Percentiles rank a stretch among this genome's conserved stretches.
phyloP scores from a whole-genome alignment of 2,329 filamentous ascomycete genomes.

The Cladophialophora yegresii region DNA sequence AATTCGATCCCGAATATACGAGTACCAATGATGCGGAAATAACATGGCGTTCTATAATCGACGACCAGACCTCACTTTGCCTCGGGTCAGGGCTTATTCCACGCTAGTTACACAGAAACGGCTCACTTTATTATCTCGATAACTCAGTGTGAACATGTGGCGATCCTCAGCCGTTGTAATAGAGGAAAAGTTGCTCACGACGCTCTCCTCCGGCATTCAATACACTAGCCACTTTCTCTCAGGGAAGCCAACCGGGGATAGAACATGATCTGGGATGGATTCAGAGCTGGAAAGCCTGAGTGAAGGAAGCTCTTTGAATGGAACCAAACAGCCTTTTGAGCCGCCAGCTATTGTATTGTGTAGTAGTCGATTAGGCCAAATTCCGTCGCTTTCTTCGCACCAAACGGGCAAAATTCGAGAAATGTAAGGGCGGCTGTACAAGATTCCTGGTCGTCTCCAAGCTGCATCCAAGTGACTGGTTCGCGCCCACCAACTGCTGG shows the following conservation, averaged over 20 bases:
- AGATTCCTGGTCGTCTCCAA: not conserved
- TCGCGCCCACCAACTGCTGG: not conserved
- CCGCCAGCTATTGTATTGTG: constrained; percentile 1
- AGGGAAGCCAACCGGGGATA: too few species aligned
- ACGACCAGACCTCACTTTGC: not conserved
- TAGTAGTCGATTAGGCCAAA: not conserved
- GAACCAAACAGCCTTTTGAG: not conserved
- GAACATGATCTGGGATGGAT: too few species aligned
- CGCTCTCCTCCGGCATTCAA: too few species aligned
- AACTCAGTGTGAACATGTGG: not conserved
- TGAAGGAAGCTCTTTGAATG: not conserved
- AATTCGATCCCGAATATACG: not conserved
- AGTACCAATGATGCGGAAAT: not conserved
- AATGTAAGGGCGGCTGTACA: not conserved
- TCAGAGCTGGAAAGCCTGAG: not conserved
- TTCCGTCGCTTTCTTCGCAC: not conserved
- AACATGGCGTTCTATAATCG: not conserved
- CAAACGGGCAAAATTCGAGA: not conserved
- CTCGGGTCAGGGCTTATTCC: not conserved
- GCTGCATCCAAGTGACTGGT: not conserved
- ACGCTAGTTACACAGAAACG: not conserved
- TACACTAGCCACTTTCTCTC: too few species aligned
- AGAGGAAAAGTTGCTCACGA: too few species aligned
- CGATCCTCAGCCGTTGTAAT: not conserved
- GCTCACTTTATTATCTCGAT: not conserved